Percentiles rank a stretch among this genome's conserved stretches.
These are phyloP conservation scores for Areca catechu DNA, from an alignment of 176 grass and related monocot species.

Conservation along the genomic window DNA sequence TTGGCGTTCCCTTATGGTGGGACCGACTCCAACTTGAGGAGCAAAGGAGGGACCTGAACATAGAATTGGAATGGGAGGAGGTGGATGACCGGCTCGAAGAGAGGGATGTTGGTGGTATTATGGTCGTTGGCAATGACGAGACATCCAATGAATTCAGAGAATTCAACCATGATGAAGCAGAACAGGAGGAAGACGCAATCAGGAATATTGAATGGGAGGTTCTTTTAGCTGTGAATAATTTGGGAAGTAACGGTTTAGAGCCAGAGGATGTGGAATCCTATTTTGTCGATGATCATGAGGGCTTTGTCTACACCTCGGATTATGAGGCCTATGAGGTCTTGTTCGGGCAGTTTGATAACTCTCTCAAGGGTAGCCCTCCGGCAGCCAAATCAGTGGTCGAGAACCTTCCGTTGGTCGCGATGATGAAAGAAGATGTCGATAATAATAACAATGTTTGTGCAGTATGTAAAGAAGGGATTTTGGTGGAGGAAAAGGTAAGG, in stretches of 20 bases:
- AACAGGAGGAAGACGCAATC: not conserved
- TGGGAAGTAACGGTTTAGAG: constrained; percentile 27
- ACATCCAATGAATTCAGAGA: constrained; percentile 16
- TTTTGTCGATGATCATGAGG: constrained; percentile 36
- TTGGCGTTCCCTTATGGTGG: constrained; percentile 37
- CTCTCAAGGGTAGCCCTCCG: constrained; percentile 37
- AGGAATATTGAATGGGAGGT: constrained; percentile 68
- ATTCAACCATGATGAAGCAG: not conserved
- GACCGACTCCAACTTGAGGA: constrained; percentile 58
- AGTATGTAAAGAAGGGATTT: constrained; percentile 66
- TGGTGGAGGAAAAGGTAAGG: constrained; percentile 35
- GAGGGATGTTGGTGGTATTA: constrained; percentile 18
- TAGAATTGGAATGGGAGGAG: constrained; percentile 33
- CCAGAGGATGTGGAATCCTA: constrained; percentile 35
- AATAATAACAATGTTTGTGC: constrained; percentile 43
- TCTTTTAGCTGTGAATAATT: constrained; percentile 52
- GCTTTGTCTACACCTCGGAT: constrained; percentile 13
- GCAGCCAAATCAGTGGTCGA: constrained; percentile 55
- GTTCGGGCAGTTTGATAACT: constrained; percentile 51
- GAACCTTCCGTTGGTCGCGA: constrained; percentile 46
- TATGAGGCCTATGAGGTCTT: constrained; percentile 39
- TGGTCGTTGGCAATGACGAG: constrained; percentile 35
- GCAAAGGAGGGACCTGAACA: constrained; percentile 12
- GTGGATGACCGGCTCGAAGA: constrained; percentile 17
- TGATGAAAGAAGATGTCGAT: constrained; percentile 27